Percentiles rank a stretch among this genome's conserved stretches.
phyloP scores from a whole-genome alignment of 306 rosid genomes.

The Chamaecrista fasciculata region DNA sequence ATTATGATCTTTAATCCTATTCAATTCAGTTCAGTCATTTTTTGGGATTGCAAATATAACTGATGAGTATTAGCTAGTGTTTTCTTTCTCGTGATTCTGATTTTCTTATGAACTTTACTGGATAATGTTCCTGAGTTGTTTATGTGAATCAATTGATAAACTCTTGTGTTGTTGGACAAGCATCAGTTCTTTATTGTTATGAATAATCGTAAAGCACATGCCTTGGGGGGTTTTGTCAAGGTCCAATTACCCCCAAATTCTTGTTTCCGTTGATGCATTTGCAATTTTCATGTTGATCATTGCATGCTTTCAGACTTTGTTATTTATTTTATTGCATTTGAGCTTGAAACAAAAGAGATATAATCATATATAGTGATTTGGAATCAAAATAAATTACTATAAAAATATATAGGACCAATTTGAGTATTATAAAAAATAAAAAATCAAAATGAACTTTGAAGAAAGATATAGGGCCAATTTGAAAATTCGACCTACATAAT shows the following conservation, averaged over 20 bases:
- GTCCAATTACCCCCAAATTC: not conserved
- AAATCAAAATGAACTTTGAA: too few species aligned
- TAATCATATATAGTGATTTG: too few species aligned
- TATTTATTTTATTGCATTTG: too few species aligned
- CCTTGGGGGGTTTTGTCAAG: too few species aligned
- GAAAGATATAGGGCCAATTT: too few species aligned
- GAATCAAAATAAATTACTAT: too few species aligned
- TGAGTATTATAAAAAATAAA: too few species aligned
- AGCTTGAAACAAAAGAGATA: too few species aligned
- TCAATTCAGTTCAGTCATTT: slow-evolving; percentile 49
- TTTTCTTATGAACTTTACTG: not conserved
- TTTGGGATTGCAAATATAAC: slow-evolving; percentile 8
- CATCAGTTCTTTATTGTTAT: not conserved
- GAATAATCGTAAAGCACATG: too few species aligned
- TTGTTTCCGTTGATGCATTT: not conserved
- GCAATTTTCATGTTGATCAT: not conserved
- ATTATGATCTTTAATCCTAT: slow-evolving; percentile 48
- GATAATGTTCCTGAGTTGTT: slow-evolving; percentile 17
- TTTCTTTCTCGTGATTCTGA: slow-evolving; percentile 1
- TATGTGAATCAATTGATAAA: slow-evolving; percentile 6
- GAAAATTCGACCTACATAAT: too few species aligned
- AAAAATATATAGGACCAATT: too few species aligned
- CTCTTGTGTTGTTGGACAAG: slow-evolving; percentile 11
- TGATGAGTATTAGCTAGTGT: slow-evolving; percentile 24
- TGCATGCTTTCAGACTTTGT: not conserved